phyloP scores from a whole-genome alignment of 148 eudicot genomes.

The Spergularia bocconei region DNA sequence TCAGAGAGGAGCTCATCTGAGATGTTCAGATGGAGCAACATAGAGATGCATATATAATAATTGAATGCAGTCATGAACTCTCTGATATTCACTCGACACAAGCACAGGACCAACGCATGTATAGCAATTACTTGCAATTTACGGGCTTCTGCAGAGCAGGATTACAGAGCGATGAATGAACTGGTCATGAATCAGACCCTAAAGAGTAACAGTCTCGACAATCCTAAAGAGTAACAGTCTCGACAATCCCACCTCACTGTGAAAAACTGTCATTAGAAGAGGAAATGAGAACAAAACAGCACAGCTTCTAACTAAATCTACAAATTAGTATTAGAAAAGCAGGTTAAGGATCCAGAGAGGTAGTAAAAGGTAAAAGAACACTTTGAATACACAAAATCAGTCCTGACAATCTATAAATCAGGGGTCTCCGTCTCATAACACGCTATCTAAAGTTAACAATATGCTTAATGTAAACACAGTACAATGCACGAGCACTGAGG shows the following conservation, averaged over 20 bases:
- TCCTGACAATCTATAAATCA: slow-evolving; percentile 17
- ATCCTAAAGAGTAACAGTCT: too few relatives aligned
- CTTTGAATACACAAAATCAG: slow-evolving; percentile 7
- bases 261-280: neutral
- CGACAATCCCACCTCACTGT: too few relatives aligned
- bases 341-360: slow-evolving; percentile 7
- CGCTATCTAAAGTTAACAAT: neutral
- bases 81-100: too few relatives aligned
- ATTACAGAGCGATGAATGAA: too few relatives aligned
- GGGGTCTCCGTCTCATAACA: slow-evolving; percentile 15
- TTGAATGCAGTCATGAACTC: too few relatives aligned
- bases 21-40: too few relatives aligned
- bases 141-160: too few relatives aligned
- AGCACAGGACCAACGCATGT: neutral
- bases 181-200: too few relatives aligned
- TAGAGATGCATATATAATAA: too few relatives aligned
- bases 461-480: slow-evolving; percentile 17
- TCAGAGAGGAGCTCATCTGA: too few relatives aligned
- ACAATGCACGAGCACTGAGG: slow-evolving; percentile 9
- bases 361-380: slow-evolving; percentile 4
- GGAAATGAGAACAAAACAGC: neutral
- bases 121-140: neutral
- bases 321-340: slow-evolving; percentile 20
- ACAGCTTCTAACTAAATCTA: slow-evolving; percentile 10
- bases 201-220: too few relatives aligned